Base-by-base conservation (phyloP, 805 yeast genomes). In the Barnettozyma vustinii region DNA sequence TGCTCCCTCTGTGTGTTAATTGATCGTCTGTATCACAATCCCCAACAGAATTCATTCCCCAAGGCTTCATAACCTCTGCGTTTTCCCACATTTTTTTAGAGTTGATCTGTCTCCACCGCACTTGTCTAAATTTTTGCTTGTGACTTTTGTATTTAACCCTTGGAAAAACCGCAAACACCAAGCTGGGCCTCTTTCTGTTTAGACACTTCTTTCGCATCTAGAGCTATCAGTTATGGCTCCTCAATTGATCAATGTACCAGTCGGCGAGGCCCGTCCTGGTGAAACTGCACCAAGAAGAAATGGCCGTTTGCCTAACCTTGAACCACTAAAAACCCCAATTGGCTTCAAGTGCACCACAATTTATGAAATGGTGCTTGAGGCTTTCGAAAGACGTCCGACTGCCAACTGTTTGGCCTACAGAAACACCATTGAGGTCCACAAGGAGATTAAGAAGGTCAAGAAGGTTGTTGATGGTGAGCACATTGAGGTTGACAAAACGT, bases 221-320 rank as follows among this genome's bases (percentile, higher is more conserved):
- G 5, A 13, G 33, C 16, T 30, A 30, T 12, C 6, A 4, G 7
- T 19, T 37, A 59, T 61, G 63, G 32, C 43, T 40, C 53, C 48
- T 13, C 40, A 48, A 25, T 53, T 54, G 42, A 59, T 59, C 36
- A 72, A 73, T 53, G 85, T 81, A 13, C 79, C 81, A 21, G 87
- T 83, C 36, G 91, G 89, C 23, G 81, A 80, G 15, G 86, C 87
- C 42, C 76, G 76, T 56, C 76, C 76, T 16, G 88, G 88, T 52
- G 94, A 87, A 67, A 84, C 94, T 32, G 92, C 92, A 10, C 92
- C 94, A 57, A 79, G 91, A 70, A 79, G 90, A 70, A 81, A 76
- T 59, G 70, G 70, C 50, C 69, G 78, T 44, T 74, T 72, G 45
- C 74, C 76, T 51, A 66, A 68, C 49, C 67, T 63, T 5, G 74